Percentiles rank a stretch among this genome's conserved stretches.
phyloP scores from a whole-genome alignment of 2,329 filamentous ascomycete genomes.

The Colletotrichum somersetense region DNA sequence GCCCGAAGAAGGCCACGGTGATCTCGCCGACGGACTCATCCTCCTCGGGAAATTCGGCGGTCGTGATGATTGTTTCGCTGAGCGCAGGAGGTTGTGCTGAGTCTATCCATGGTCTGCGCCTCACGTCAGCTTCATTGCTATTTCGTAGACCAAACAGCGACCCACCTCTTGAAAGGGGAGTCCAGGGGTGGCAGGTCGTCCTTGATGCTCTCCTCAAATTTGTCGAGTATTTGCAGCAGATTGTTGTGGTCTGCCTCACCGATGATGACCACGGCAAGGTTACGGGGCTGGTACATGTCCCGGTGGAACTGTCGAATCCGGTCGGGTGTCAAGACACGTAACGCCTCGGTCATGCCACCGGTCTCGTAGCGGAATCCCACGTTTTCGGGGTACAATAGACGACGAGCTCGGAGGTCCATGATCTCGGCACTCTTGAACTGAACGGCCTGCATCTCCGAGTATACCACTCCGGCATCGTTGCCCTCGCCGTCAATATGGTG shows the following conservation, averaged over 20 bases:
- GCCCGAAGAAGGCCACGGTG: constrained; percentile 87
- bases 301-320: constrained; percentile 94
- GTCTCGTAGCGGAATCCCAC: constrained; percentile 97
- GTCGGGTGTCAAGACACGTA: constrained; percentile 87
- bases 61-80: constrained; percentile 78
- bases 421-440: constrained; percentile 87
- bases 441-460: constrained; percentile 98
- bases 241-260: constrained; percentile 89
- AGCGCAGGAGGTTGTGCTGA: constrained; percentile 83
- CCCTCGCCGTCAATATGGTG: constrained; percentile 95
- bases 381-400: constrained; percentile 87
- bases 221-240: constrained; percentile 83
- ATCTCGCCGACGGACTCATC: constrained; percentile 95
- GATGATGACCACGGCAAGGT: constrained; percentile 91
- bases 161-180: constrained; percentile 77
- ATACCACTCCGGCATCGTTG: constrained; percentile 96
- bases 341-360: constrained; percentile 94
- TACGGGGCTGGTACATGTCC: constrained; percentile 98
- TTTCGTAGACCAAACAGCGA: not conserved
- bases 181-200: constrained; percentile 82
- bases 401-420: constrained; percentile 86
- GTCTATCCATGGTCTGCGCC: constrained; percentile 82
- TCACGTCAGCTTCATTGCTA: constrained; percentile 18
- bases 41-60: constrained; percentile 93
- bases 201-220: constrained; percentile 89